Evolutionary conservation across 169 alveolate species (phyloP), one percentile per base, ranked within the genome.

Genomic region (Theileria sp.): DNA sequence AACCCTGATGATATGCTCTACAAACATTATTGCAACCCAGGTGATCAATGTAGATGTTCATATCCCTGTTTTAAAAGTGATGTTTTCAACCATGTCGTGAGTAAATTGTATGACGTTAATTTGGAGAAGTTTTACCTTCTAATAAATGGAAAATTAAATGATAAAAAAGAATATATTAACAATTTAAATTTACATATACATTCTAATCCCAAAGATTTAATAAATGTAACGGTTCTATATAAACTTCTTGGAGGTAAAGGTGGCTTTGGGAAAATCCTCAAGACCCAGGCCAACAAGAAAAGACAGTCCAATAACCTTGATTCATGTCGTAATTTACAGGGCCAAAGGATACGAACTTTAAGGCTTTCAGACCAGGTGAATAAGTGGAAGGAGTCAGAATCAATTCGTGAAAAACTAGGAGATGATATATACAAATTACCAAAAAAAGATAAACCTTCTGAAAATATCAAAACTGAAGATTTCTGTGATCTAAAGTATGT

Each of bases 161-260:
- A 34, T 58, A 32, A 32, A 13, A 74, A 74, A 51, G 72, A 13
- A n/a, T 19, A 54, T 74, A 26, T 8, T 25, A 54, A 60, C 6
- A 60, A 13, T 25, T 69, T 60, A 69, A 60, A 51, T 44, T 28
- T 60, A 13, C 1, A 25, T 3, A 1, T 32, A 7, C n/a, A 10
- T 32, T 36, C 34, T 8, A 30, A 2, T 12, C 34, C 30, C 9
- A 69, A 50, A 10, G 77, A 69, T 69, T 21, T 17, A 3, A 30
- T 84, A n/a, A 36, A 26, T 19, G 32, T 84, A 13, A 69, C 30
- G 15, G 81, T 84, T 15, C 21, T 72, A 8, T 71, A n/a, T 51
- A 54, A 75, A 34, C 36, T 84, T 15, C 77, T 84, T 7, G 90
- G 90, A 19, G 90, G 90, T 1, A 84, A 84, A 70, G 90, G 90